These are phyloP conservation scores for Trypanosoma cruzi DNA, from an alignment of 208 protist genomes.

Conservation along the genomic window DNA sequence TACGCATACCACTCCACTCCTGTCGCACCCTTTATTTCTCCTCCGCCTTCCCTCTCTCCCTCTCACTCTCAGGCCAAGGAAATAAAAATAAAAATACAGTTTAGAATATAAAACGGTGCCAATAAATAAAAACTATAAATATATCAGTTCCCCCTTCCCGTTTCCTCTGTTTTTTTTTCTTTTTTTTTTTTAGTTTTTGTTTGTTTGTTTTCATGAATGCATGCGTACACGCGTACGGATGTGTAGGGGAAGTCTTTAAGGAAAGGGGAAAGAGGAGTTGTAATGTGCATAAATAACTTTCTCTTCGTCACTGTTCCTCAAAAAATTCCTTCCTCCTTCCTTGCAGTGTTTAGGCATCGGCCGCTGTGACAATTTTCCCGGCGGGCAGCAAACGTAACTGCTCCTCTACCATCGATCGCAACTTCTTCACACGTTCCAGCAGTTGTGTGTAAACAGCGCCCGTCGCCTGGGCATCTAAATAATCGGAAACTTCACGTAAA, in stretches of 20 bases:
- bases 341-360: not conserved
- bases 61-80: no score
- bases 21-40: no score
- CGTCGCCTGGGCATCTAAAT: constrained; percentile 81
- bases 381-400: constrained; percentile 9
- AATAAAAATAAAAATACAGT: no score
- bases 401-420: constrained; percentile 15
- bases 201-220: not conserved
- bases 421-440: constrained; percentile 53
- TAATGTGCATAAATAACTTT: not conserved
- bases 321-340: not conserved
- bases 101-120: no score
- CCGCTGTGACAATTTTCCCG: not conserved
- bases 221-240: not conserved
- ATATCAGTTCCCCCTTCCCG: not conserved
- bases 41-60: no score
- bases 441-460: constrained; percentile 69
- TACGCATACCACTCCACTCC: no score
- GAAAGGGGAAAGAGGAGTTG: not conserved
- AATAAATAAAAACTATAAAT: constrained; percentile 18
- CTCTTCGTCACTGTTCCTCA: not conserved
- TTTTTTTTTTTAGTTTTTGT: no score
- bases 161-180: no score
- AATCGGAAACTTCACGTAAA: constrained; percentile 78
- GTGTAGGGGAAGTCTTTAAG: no score